Conservation (phyloP, 805 yeast species). For the Saccharomyces mikatae region DNA sequence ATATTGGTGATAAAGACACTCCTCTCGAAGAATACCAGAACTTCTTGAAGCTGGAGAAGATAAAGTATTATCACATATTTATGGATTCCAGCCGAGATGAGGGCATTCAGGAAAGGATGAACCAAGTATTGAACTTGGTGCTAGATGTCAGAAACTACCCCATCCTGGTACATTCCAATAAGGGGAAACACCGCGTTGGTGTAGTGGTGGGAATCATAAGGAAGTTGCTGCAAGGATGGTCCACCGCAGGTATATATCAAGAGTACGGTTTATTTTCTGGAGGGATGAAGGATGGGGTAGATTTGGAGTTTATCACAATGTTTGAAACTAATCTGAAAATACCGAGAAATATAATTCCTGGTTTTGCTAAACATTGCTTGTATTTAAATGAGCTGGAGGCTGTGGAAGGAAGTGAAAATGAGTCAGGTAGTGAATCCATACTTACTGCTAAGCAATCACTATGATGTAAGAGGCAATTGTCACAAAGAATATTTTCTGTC, state of each 20-base stretch:
- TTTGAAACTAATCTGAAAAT: slow-evolving; percentile 57
- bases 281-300: slow-evolving; percentile 81
- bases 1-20: slow-evolving; percentile 69
- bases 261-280: slow-evolving; percentile 89
- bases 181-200: slow-evolving; percentile 96
- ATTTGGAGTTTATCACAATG: slow-evolving; percentile 79
- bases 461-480: background rate
- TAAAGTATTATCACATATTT: slow-evolving; percentile 49
- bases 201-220: slow-evolving; percentile 88
- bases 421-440: background rate
- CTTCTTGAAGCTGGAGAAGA: slow-evolving; percentile 53
- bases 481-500: background rate
- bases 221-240: slow-evolving; percentile 85
- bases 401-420: background rate
- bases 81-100: slow-evolving; percentile 75
- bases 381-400: background rate
- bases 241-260: slow-evolving; percentile 83
- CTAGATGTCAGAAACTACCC: slow-evolving; percentile 71
- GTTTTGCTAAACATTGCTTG: slow-evolving; percentile 40
- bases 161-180: slow-evolving; percentile 81
- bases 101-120: slow-evolving; percentile 49
- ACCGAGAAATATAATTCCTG: slow-evolving; percentile 46
- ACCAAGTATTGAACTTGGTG: slow-evolving; percentile 47
- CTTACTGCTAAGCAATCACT: background rate
- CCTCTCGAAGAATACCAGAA: slow-evolving; percentile 45